Evolutionary conservation across 2,329 filamentous ascomycete genomes (phyloP), one percentile per base, ranked within the genome.

Genomic region (Paracorniculantispora psalliotae): DNA sequence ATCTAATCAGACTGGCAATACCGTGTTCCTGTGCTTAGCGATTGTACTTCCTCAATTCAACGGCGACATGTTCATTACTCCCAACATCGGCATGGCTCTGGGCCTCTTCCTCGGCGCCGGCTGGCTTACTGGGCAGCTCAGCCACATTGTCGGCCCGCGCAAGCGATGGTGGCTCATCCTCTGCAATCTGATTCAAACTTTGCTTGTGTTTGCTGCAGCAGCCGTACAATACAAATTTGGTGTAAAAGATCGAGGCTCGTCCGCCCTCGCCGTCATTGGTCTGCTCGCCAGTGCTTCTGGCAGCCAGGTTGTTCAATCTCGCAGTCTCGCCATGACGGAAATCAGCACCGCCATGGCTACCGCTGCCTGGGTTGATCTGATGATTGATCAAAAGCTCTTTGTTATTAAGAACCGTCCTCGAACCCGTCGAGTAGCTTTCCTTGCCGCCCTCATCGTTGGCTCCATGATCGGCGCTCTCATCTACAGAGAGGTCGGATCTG

Each of bases 1-100:
- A 15, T 85, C 82, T 30, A 87, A 87, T 68, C 83, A 87, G 66
- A 87, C 84, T 0, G 84, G 85, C 60, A 87, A 87, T 71, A 86
- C 83, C 2, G 79, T 87, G 51, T 81, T 87, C 64, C 75, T 86
- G 9, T 72, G 77, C 60, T 66, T 81, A 12, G 82, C 81, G 30
- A 73, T 85, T 59, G 71, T 81, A 37, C 64, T 80, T 30, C 79
- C 81, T 9, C 67, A 77, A 37, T 69, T 80, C 60, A 72, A 79
- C 62, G 73, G 76, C 47, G 72, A 78, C 21, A 72, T 77, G 66
- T 84, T 84, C 68, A 72, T 76, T 64, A 77, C 79, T 13, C 65
- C 76, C 49, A 85, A 85, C 62, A 82, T 85, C 44, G 82, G 75
- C 43, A 71, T 79, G 13, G 79, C 80, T 17, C 77, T 87, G 2